Base-by-base conservation (phyloP, 768 basidiomycete genomes). In the Pleurotus djamor region DNA sequence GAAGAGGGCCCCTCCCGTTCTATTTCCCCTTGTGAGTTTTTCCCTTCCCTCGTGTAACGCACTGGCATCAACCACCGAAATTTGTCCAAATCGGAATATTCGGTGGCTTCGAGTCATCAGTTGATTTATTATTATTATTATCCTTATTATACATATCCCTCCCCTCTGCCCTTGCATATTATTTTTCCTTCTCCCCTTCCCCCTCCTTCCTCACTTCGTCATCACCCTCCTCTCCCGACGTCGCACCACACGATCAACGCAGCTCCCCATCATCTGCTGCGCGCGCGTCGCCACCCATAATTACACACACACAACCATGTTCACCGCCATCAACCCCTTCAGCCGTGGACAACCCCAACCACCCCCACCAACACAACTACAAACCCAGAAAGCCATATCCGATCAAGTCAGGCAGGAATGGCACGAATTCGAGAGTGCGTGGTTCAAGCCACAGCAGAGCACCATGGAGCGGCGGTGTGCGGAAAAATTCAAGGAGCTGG, bases 401-500 rank as follows among this genome's bases (percentile, higher is more conserved):
- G 54, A 59, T 38, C 68, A 65, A 5, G 74, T 74, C 38, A 67
- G 76, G 38, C 58, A 61, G 12, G 72, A 74, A 7, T 79, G 77
- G 77, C 54, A 49, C 48, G 66, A 66, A 16, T 79, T 79, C 59
- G 72, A 74, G 57, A 54, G 63, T 17, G 13, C 45, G 41, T 75
- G 70, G 70, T 68, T 73, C 28, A 63, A 59, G 6, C 61, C 66
- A 36, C 69, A 70, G 50, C 67, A 66, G 36, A 65, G 52, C 32
- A 63, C 62, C 7, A 66, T 71, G 59, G 66, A 71, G 37, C 58
- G 67, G 51, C 64, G 63, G 38, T 65, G 65, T 47, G 58, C 61
- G 6, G 69, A 73, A 60, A 63, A 66, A 8, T 63, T 28, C 61
- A 72, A 61, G 37, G 66, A 62, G 55, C 72, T 68, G 67, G 73